A percentile compares a stretch with the other conserved stretches of the same genome.
phyloP scores from a whole-genome alignment of 2,329 filamentous ascomycete genomes.

The Penicillium crustosum region DNA sequence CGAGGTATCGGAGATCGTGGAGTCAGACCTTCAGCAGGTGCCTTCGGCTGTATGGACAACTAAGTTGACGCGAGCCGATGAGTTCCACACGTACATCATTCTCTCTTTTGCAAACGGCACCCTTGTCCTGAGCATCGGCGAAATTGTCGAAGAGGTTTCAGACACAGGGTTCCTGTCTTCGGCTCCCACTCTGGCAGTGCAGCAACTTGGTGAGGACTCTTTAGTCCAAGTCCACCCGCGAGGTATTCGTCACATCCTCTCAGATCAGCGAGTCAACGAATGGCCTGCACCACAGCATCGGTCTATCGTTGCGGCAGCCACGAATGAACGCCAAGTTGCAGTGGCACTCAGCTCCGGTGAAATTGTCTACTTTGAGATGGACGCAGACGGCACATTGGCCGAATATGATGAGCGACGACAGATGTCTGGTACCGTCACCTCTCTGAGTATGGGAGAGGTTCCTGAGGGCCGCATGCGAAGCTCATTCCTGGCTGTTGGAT shows the following conservation, averaged over 20 bases:
- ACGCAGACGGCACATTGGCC: conserved; percentile 81
- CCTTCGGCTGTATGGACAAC: conserved; percentile 94
- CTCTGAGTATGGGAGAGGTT: conserved; percentile 88
- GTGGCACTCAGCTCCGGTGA: conserved; percentile 94
- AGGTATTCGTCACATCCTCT: conserved; percentile 87
- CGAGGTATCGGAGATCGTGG: conserved; percentile 92
- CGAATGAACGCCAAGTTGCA: conserved; percentile 89
- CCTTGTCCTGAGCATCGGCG: conserved; percentile 88
- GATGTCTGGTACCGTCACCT: conserved; percentile 93
- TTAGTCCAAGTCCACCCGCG: conserved; percentile 95
- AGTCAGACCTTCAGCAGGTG: conserved; percentile 84
- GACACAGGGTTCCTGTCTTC: conserved; percentile 90
- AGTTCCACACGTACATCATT: conserved; percentile 94
- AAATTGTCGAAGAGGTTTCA: conserved; percentile 92
- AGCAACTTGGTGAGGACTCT: conserved; percentile 90
- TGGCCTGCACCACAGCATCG: conserved; percentile 93
- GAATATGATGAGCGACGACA: conserved; percentile 95
- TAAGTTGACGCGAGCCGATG: conserved; percentile 75
- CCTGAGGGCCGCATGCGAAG: conserved; percentile 86
- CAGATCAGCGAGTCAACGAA: conserved; percentile 75
- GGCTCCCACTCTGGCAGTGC: conserved; percentile 85
- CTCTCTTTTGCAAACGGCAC: conserved; percentile 88
- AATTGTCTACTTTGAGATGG: conserved; percentile 98
- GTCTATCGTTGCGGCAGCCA: conserved; percentile 90
- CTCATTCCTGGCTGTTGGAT: conserved; percentile 92